Base-by-base conservation (phyloP, 1,139 yeast species). In the Magnusiomyces suaveolens region DNA sequence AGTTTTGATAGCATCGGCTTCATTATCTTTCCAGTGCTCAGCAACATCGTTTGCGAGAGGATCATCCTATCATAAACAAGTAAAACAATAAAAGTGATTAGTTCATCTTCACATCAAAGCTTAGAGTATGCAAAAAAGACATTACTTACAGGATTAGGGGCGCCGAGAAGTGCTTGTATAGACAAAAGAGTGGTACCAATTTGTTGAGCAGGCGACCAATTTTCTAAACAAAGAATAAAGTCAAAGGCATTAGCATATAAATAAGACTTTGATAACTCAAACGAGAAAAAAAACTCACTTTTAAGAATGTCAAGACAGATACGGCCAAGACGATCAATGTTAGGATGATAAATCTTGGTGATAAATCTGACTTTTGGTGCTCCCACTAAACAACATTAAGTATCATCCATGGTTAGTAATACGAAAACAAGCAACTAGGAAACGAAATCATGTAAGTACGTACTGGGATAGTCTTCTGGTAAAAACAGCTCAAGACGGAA, bases 21-120 rank as follows among this genome's bases (percentile, higher is more conserved):
- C 95, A 65, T 92, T 82, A 60, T 81, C 84, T 66, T 90, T 86
- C 97, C 98, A 92, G 63, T 85, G 92, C 62, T 88, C 90, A 2
- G 98, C 98, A 46, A 92, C 98, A 63, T 92, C 98, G 66, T 92
- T 92, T 36, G 97, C 97, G 60, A 94, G 77, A 1, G 98, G 99
- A 71, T 92, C 99, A 68, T 92, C 96, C 41, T 36, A 16, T 10
- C 18, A 14, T 10, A 36, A 10, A 53, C n/a, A 29, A 21, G 1
- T 1, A 38, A 29, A 8, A 10, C 29, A 24, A 10, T 2, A 4
- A 39, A 41, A n/a, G n/a, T 16, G 46, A 3, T 24, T 4, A 16
- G 8, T 18, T 6, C 18, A 24, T 23, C 12, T 2, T 23, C 14
- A 24, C 6, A 18, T 46, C 10, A 24, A 23, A 8, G 6, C 14